A percentile compares a stretch with the other conserved stretches of the same genome.
Conservation (phyloP, 345 rosid species). For the Chamaenerion angustifolium region DNA sequence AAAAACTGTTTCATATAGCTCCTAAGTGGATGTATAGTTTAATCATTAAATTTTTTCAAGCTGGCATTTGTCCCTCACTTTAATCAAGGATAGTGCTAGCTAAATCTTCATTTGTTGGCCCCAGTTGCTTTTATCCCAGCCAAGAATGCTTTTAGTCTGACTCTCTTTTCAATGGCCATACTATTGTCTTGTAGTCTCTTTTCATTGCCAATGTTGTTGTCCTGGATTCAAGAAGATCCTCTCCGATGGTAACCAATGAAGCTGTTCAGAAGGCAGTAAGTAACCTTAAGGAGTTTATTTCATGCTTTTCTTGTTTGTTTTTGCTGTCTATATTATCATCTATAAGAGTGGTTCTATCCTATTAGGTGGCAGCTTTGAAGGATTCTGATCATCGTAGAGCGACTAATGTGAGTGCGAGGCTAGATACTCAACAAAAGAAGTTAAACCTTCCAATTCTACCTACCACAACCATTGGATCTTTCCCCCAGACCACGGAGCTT, state of each 20-base stretch:
- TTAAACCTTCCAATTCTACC: constrained; percentile 87
- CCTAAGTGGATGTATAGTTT: no score
- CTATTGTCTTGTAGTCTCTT: constrained; percentile 32
- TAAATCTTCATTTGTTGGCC: not conserved
- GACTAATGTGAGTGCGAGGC: constrained; percentile 69
- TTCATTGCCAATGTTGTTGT: constrained; percentile 64
- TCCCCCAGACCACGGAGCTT: constrained; percentile 86
- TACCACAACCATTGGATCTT: constrained; percentile 90
- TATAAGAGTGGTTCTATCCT: constrained; percentile 8
- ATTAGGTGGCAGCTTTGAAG: constrained; percentile 80
- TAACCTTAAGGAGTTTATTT: constrained; percentile 9
- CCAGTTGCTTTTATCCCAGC: not conserved
- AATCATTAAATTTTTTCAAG: no score
- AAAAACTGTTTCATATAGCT: no score
- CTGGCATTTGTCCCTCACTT: no score
- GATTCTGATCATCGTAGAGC: constrained; percentile 86
- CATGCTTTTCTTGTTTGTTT: not conserved
- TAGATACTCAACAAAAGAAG: constrained; percentile 90
- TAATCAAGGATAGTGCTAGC: no score
- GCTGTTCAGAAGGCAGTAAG: constrained; percentile 91
- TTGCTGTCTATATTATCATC: constrained; percentile 2
- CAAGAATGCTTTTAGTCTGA: no score
- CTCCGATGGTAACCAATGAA: constrained; percentile 85
- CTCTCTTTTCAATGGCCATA: not conserved
- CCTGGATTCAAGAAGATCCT: constrained; percentile 74